Percentiles rank a stretch among this genome's conserved stretches.
phyloP scores from a whole-genome alignment of 176 grass and related monocot species.

The Typha latifolia region DNA sequence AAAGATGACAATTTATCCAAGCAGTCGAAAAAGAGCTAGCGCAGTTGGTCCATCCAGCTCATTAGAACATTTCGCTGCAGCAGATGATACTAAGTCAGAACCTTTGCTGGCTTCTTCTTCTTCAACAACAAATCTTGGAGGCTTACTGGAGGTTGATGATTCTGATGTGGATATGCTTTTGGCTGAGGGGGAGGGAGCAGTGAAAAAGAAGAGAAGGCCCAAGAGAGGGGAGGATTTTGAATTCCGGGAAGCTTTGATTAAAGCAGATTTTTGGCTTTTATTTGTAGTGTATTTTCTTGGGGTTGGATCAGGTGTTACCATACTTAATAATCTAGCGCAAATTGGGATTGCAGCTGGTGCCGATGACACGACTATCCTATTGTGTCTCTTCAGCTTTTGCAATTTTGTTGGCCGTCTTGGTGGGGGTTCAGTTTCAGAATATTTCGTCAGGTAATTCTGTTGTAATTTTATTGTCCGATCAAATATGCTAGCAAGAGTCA shows the following conservation, averaged over 20 bases:
- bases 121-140: constrained; percentile 17
- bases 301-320: constrained; percentile 85
- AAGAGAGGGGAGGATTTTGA: constrained; percentile 90
- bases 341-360: constrained; percentile 74
- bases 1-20: constrained; percentile 90
- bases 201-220: constrained; percentile 66
- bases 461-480: background rate
- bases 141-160: constrained; percentile 27
- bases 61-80: constrained; percentile 34
- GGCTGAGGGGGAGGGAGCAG: constrained; percentile 77
- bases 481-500: background rate
- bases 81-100: constrained; percentile 41
- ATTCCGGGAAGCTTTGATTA: constrained; percentile 75
- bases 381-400: constrained; percentile 79
- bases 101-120: constrained; percentile 36
- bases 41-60: constrained; percentile 40
- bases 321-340: constrained; percentile 92
- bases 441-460: constrained; percentile 58
- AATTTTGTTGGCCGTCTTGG: constrained; percentile 77
- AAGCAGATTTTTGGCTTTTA: constrained; percentile 83
- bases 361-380: constrained; percentile 63
- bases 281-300: constrained; percentile 78
- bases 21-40: constrained; percentile 30
- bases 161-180: constrained; percentile 75
- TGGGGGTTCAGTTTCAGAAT: constrained; percentile 63